phyloP scores from a whole-genome alignment of 768 basidiomycete species.

The Tremella yokohamensis region DNA sequence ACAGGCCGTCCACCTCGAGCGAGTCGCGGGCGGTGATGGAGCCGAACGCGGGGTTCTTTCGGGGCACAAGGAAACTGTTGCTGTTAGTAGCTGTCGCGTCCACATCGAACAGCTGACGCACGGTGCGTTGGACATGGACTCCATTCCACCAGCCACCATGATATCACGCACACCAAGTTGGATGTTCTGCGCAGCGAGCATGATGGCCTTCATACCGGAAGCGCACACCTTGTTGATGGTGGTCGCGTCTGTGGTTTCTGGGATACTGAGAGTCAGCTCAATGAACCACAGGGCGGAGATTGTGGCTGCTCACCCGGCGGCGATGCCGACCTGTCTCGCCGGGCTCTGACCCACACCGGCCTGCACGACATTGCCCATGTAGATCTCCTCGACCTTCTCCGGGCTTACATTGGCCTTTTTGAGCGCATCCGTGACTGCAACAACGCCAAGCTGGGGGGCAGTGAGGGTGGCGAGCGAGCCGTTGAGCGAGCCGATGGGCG shows the following conservation, averaged over 20 bases:
- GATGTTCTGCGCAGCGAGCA: conserved; percentile 87
- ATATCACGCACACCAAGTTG: conserved; percentile 77
- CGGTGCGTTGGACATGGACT: conserved; percentile 99
- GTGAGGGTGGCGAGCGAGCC: conserved; percentile 82
- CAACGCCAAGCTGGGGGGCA: conserved; percentile 82
- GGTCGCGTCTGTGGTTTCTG: conserved; percentile 82
- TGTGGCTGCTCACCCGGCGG: conserved; percentile 59
- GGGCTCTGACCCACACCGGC: conserved; percentile 96
- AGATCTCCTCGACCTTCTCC: conserved; percentile 84
- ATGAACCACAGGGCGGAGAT: background rate
- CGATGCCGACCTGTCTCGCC: conserved; percentile 94
- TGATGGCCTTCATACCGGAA: conserved; percentile 92
- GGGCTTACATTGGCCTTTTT: conserved; percentile 75
- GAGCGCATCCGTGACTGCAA: conserved; percentile 87
- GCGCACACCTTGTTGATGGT: conserved; percentile 99
- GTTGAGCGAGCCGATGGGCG: conserved; percentile 89
- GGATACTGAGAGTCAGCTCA: conserved; percentile 52
- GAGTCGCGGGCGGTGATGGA: conserved; percentile 84
- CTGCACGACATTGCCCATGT: conserved; percentile 96
- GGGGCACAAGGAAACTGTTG: conserved; percentile 53
- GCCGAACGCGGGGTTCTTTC: conserved; percentile 62
- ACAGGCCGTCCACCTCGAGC: conserved; percentile 85
- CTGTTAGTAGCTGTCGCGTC: background rate
- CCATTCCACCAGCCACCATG: conserved; percentile 95
- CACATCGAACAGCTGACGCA: conserved; percentile 55